Evolutionary conservation across 139 green algal genomes (phyloP).

Genomic region (Mesotaenium endlicherianum): DNA sequence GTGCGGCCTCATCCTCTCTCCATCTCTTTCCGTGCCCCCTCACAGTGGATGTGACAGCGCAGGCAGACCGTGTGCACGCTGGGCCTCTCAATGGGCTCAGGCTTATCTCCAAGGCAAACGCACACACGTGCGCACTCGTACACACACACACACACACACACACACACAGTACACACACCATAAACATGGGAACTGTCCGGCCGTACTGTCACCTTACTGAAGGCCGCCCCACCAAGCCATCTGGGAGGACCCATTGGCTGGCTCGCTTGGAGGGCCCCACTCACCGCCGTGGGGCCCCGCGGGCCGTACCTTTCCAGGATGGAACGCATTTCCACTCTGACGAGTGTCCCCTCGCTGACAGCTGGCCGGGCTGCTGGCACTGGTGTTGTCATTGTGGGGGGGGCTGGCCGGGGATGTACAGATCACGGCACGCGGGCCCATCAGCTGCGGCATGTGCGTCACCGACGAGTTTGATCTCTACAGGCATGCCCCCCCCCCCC

Average conservation of each 20-base stretch:
- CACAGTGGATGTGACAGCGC: too few relatives aligned
- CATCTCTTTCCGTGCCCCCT: not conserved
- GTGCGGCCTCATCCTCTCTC: not conserved
- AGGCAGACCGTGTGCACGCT: not conserved
- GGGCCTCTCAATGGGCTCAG: not conserved
- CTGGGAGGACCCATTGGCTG: not conserved
- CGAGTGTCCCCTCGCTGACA: not conserved
- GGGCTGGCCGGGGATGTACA: too few relatives aligned
- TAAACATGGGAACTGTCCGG: too few relatives aligned
- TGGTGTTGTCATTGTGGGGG: too few relatives aligned
- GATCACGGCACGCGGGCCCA: slow-evolving; percentile 69
- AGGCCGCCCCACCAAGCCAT: too few relatives aligned
- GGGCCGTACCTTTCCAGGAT: not conserved
- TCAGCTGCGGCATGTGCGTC: slow-evolving; percentile 77
- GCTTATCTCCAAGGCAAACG: not conserved
- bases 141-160: too few relatives aligned
- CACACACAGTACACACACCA: too few relatives aligned
- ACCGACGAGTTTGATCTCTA: slow-evolving; percentile 57
- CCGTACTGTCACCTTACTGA: too few relatives aligned
- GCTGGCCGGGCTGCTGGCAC: too few relatives aligned
- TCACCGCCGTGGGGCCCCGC: not conserved
- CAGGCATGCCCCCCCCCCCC: too few relatives aligned
- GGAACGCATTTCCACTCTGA: not conserved
- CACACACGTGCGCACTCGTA: too few relatives aligned
- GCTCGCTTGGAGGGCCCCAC: not conserved